phyloP scores from a whole-genome alignment of 1,139 yeast genomes.

The Suhomyces panamericanus region DNA sequence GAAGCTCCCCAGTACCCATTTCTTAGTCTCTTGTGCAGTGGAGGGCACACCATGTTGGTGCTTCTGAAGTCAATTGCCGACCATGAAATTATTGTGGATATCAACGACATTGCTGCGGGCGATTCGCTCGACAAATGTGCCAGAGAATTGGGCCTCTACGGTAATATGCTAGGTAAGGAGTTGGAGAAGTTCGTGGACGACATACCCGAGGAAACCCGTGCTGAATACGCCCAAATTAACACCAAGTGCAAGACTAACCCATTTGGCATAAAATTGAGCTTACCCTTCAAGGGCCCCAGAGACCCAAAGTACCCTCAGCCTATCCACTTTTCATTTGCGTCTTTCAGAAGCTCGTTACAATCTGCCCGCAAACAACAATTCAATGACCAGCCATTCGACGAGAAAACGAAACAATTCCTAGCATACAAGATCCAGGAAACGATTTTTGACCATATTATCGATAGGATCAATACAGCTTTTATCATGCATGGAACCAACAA shows the following conservation, averaged over 20 bases:
- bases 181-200: constrained; percentile 58
- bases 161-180: constrained; percentile 85
- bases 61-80: constrained; percentile 56
- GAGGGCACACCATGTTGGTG: constrained; percentile 94
- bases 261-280: constrained; percentile 24
- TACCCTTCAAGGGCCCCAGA: constrained; percentile 39
- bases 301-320: constrained; percentile 30
- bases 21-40: constrained; percentile 77
- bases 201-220: constrained; percentile 24
- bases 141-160: constrained; percentile 73
- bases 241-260: constrained; percentile 24
- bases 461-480: constrained; percentile 58
- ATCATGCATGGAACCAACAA: constrained; percentile 30
- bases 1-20: constrained; percentile 68
- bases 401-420: constrained; percentile 35
- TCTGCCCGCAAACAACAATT: constrained; percentile 22
- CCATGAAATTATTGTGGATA: constrained; percentile 74
- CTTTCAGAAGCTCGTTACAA: constrained; percentile 63
- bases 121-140: constrained; percentile 95
- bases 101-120: constrained; percentile 89
- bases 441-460: constrained; percentile 69
- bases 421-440: constrained; percentile 67
- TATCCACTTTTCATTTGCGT: constrained; percentile 71
- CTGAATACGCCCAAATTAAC: constrained; percentile 23
- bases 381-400: constrained; percentile 18